Evolutionary conservation across 192 early-diverging fungal species (phyloP).

Genomic region (Powellomyces hirtus): DNA sequence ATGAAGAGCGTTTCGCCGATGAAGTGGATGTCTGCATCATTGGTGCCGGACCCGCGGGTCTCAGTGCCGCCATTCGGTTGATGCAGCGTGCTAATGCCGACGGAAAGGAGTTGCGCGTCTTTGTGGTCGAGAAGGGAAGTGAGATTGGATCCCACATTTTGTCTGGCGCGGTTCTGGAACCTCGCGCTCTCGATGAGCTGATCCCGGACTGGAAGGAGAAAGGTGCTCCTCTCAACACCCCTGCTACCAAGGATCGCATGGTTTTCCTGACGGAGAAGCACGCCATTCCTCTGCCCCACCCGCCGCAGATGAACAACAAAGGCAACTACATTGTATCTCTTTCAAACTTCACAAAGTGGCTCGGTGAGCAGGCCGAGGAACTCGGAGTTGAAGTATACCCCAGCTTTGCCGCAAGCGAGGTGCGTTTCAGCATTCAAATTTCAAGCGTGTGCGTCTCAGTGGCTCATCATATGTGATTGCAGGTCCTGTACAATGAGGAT

Average conservation of each 20-base stretch:
- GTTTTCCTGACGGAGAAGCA: constrained; percentile 72
- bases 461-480: neutral
- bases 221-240: constrained; percentile 88
- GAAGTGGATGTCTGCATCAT: constrained; percentile 96
- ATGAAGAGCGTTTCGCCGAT: constrained; percentile 58
- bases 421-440: too few relatives aligned
- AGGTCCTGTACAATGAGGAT: constrained; percentile 86
- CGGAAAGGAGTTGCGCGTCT: constrained; percentile 83
- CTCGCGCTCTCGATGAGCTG: constrained; percentile 87
- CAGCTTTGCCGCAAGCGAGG: constrained; percentile 86
- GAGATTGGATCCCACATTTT: constrained; percentile 95
- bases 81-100: constrained; percentile 83
- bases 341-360: constrained; percentile 90
- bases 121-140: constrained; percentile 90
- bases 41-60: constrained; percentile 90
- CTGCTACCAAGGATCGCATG: constrained; percentile 82
- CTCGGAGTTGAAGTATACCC: constrained; percentile 93
- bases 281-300: constrained; percentile 82
- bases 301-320: constrained; percentile 93
- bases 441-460: too few relatives aligned
- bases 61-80: constrained; percentile 92
- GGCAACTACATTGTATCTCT: constrained; percentile 98
- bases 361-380: constrained; percentile 96
- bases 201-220: constrained; percentile 98
- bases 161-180: constrained; percentile 93